A percentile compares a stretch with the other conserved stretches of the same genome.
phyloP scores from a whole-genome alignment of 2,329 filamentous ascomycete genomes.

The Penicillium digitatum region DNA sequence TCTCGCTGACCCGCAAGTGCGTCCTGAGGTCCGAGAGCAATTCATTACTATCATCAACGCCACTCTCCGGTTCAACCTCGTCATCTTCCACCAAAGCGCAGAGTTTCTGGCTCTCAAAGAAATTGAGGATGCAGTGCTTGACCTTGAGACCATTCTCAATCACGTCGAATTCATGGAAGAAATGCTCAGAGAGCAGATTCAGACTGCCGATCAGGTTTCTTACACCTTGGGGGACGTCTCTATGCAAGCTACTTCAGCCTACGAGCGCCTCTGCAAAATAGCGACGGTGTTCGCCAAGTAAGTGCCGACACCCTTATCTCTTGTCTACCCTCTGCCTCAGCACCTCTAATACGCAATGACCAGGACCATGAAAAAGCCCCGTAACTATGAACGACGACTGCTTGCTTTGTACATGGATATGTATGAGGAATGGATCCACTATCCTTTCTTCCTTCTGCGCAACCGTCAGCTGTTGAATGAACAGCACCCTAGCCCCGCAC shows the following conservation, averaged over 20 bases:
- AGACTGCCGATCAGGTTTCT: conserved; percentile 5
- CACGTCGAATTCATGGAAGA: conserved; percentile 8
- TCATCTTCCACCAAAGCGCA: conserved; percentile 20
- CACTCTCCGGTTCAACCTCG: conserved; percentile 20
- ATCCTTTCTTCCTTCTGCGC: conserved; percentile 19
- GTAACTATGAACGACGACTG: conserved; percentile 19
- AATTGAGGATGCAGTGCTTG: conserved; percentile 5
- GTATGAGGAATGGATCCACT: conserved; percentile 28
- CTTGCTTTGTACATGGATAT: conserved; percentile 23
- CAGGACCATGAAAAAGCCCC: conserved; percentile 22
- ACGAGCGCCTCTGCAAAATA: conserved; percentile 20
- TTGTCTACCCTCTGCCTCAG: not conserved
- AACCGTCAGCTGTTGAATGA: conserved; percentile 14
- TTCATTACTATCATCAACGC: conserved; percentile 24
- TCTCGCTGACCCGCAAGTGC: conserved; percentile 14
- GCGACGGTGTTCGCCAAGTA: conserved; percentile 19
- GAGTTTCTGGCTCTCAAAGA: conserved; percentile 13
- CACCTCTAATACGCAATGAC: not conserved
- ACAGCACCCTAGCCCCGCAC: not conserved
- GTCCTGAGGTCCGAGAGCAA: conserved; percentile 6
- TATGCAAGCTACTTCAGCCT: not conserved
- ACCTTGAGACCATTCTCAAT: conserved; percentile 12
- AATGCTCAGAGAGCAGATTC: conserved; percentile 10
- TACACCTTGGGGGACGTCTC: conserved; percentile 11
- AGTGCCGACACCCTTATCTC: not conserved